A percentile compares a stretch with the other conserved stretches of the same genome.
These are phyloP conservation scores for Sporothrix curviconia DNA, from an alignment of 2,329 filamentous ascomycete genomes.

Conservation along the genomic window DNA sequence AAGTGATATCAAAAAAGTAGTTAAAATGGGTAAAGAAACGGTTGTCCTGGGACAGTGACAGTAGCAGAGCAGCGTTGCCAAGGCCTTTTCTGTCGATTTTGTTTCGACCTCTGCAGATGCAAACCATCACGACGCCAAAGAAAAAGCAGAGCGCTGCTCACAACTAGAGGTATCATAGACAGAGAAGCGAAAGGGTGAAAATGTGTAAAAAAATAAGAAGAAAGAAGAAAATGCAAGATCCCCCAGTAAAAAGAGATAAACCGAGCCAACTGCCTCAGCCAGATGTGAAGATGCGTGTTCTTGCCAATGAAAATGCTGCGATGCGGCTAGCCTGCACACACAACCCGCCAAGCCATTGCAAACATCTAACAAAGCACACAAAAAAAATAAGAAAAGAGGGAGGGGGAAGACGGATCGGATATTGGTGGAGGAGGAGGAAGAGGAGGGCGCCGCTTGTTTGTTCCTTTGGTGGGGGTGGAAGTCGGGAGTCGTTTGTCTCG, in stretches of 20 bases:
- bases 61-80: neutral
- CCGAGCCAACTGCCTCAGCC: constrained; percentile 13
- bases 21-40: neutral
- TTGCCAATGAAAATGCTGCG: constrained; percentile 11
- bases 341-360: constrained; percentile 11
- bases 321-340: constrained; percentile 12
- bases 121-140: neutral
- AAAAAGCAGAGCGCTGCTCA: neutral
- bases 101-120: no score
- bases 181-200: neutral
- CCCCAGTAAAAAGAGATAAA: constrained; percentile 4
- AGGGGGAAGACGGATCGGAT: neutral
- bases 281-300: constrained; percentile 8
- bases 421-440: neutral
- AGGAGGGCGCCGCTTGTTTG: constrained; percentile 11
- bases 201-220: neutral
- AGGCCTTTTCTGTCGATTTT: neutral
- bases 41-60: neutral
- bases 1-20: constrained; percentile 14
- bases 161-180: constrained; percentile 1
- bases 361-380: constrained; percentile 19
- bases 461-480: neutral
- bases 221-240: neutral
- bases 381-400: constrained; percentile 3
- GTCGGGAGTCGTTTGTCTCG: constrained; percentile 15